phyloP scores from a whole-genome alignment of 225 moss, liverwort and hornwort genomes.

The Antitrichia curtipendula region DNA sequence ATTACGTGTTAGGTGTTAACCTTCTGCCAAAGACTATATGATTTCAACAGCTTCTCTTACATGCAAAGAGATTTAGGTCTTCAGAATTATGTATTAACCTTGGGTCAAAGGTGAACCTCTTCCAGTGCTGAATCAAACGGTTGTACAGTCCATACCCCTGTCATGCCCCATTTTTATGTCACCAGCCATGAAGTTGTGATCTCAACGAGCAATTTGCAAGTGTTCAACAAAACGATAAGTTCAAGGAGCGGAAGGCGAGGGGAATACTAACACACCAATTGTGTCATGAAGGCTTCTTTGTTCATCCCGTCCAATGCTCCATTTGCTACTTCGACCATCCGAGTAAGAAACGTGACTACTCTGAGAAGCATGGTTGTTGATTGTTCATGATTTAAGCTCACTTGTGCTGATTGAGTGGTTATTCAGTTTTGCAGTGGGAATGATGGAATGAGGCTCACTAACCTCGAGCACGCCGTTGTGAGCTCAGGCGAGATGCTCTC shows the following conservation, averaged over 20 bases:
- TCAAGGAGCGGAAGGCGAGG: neutral
- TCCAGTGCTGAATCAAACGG: slow-evolving; percentile 59
- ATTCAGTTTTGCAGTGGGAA: neutral
- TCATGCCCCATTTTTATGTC: neutral
- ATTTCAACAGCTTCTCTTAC: neutral
- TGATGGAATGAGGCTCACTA: neutral
- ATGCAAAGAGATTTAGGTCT: neutral
- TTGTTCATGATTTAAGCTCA: neutral
- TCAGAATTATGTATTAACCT: slow-evolving; percentile 18
- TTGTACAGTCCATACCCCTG: slow-evolving; percentile 76
- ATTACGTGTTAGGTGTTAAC: neutral
- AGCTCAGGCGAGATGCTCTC: slow-evolving; percentile 25
- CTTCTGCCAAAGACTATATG: neutral
- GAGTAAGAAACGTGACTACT: slow-evolving; percentile 21
- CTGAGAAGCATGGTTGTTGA: neutral
- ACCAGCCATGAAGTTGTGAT: neutral
- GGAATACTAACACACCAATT: slow-evolving; percentile 9
- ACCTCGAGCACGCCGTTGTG: slow-evolving; percentile 29
- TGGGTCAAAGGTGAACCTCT: slow-evolving; percentile 65
- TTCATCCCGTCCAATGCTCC: slow-evolving; percentile 35
- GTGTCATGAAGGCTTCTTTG: slow-evolving; percentile 32
- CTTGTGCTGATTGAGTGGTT: neutral
- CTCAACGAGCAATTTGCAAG: neutral
- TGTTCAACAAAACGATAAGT: neutral
- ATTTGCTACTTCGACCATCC: slow-evolving; percentile 23